phyloP scores from a whole-genome alignment of 1,139 yeast genomes.

The Yamadazyma kanchanaburiensis region DNA sequence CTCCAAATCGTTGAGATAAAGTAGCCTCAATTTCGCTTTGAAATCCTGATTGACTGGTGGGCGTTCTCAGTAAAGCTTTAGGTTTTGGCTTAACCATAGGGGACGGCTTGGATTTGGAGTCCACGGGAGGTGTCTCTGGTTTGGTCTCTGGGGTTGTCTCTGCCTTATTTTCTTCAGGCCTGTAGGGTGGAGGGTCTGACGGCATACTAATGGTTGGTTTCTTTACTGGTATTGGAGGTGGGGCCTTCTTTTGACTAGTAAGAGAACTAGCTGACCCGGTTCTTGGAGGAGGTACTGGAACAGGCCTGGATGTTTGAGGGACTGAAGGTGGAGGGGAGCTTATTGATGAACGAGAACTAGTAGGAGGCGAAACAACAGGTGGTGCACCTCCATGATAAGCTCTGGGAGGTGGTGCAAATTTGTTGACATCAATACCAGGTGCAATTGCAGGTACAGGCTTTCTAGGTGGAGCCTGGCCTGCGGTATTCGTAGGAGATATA shows the following conservation, averaged over 20 bases:
- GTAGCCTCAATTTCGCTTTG: conserved; percentile 7
- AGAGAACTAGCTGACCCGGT: conserved; percentile 9
- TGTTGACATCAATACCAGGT: conserved; percentile 10
- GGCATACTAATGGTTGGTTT: conserved; percentile 19
- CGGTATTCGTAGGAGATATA: conserved; percentile 10
- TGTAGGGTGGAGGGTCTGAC: conserved; percentile 24
- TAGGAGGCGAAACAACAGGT: not conserved
- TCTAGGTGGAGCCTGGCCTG: not conserved
- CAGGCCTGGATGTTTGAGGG: conserved; percentile 1
- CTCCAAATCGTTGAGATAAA: conserved; percentile 4
- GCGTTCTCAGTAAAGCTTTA: conserved; percentile 6
- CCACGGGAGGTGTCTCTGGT: conserved; percentile 8
- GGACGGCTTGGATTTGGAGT: no score
- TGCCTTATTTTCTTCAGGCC: conserved; percentile 8
- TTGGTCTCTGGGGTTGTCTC: not conserved
- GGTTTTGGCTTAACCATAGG: conserved; percentile 12
- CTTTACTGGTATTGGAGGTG: conserved; percentile 41
- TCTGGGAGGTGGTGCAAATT: conserved; percentile 17
- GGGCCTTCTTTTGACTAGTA: conserved; percentile 19
- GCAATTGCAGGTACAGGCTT: conserved; percentile 11
- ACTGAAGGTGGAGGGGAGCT: not conserved
- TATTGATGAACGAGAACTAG: not conserved
- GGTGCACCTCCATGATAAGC: conserved; percentile 9
- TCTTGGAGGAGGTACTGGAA: conserved; percentile 11
- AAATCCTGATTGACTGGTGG: conserved; percentile 3